These are phyloP conservation scores for Mycena sanguinolenta DNA, from an alignment of 768 basidiomycete genomes.

Conservation along the genomic window DNA sequence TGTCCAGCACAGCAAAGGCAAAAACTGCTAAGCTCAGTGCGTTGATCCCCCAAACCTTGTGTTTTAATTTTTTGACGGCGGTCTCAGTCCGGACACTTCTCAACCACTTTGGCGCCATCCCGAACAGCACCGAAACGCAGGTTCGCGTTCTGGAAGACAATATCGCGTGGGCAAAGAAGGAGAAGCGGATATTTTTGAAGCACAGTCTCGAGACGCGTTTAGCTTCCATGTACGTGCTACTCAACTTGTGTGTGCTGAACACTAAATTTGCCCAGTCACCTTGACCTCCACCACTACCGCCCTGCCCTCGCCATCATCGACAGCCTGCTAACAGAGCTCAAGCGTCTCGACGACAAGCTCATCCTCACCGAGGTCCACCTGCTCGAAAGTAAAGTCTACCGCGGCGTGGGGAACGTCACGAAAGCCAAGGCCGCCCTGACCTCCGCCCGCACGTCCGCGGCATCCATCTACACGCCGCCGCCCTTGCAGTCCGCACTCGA, in stretches of 20 bases:
- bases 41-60: conserved; percentile 38
- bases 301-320: conserved; percentile 88
- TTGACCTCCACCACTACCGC: conserved; percentile 83
- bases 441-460: conserved; percentile 92
- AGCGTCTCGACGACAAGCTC: conserved; percentile 96
- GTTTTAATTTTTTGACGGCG: not conserved
- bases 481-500: conserved; percentile 62
- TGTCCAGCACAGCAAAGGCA: conserved; percentile 95
- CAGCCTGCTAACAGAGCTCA: conserved; percentile 89
- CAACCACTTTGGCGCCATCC: conserved; percentile 87
- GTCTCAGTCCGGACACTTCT: conserved; percentile 89
- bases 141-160: conserved; percentile 91
- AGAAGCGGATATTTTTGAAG: conserved; percentile 96
- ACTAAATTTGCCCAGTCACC: conserved; percentile 64
- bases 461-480: conserved; percentile 80
- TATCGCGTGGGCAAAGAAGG: conserved; percentile 90
- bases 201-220: conserved; percentile 94
- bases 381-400: conserved; percentile 91
- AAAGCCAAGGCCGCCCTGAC: conserved; percentile 95
- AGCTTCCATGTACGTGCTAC: conserved; percentile 69
- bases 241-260: not conserved
- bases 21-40: conserved; percentile 96
- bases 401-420: conserved; percentile 88
- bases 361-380: conserved; percentile 97
- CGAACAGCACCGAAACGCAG: conserved; percentile 80